Evolutionary conservation across 1,284 basidiomycete genomes (phyloP).

Genomic region (Heterobasidion parviporum): DNA sequence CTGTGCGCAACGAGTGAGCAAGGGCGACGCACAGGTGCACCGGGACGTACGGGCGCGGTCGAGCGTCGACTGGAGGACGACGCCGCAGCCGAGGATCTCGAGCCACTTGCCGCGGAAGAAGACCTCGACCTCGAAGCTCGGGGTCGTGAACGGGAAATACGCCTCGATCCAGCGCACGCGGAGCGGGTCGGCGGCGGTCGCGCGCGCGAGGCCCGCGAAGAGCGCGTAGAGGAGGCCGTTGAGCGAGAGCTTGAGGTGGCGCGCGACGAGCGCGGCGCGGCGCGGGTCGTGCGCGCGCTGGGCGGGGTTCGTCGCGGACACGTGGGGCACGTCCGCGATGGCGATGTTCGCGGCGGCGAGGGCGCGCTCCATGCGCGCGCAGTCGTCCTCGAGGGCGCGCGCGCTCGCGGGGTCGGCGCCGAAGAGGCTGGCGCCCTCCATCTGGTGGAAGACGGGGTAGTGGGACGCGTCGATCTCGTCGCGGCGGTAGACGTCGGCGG

Average conservation of each 20-base stretch:
- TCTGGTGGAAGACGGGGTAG: slow-evolving; percentile 98
- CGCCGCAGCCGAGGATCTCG: slow-evolving; percentile 92
- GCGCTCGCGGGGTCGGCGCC: slow-evolving; percentile 41
- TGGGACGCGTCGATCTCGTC: slow-evolving; percentile 98
- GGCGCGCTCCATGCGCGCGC: slow-evolving; percentile 50
- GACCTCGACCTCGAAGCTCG: slow-evolving; percentile 97
- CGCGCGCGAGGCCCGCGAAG: slow-evolving; percentile 57
- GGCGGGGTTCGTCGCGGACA: slow-evolving; percentile 72
- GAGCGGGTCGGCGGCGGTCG: slow-evolving; percentile 55
- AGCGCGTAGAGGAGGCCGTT: slow-evolving; percentile 83
- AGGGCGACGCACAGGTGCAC: background rate
- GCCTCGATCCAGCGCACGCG: slow-evolving; percentile 96
- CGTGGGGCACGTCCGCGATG: slow-evolving; percentile 80
- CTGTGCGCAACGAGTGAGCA: slow-evolving; percentile 28
- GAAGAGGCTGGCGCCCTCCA: slow-evolving; percentile 90
- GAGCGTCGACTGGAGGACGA: slow-evolving; percentile 85
- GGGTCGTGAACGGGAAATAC: slow-evolving; percentile 96
- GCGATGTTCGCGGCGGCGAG: slow-evolving; percentile 67
- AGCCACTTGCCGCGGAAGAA: slow-evolving; percentile 96
- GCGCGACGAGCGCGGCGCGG: slow-evolving; percentile 65
- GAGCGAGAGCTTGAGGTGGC: slow-evolving; percentile 87
- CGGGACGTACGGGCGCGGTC: slow-evolving; percentile 69
- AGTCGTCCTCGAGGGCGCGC: slow-evolving; percentile 56
- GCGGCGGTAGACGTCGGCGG: slow-evolving; percentile 97
- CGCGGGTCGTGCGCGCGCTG: slow-evolving; percentile 72